Conservation (phyloP, 1,139 yeast species). For the Sugiyamaella xylanicola region DNA sequence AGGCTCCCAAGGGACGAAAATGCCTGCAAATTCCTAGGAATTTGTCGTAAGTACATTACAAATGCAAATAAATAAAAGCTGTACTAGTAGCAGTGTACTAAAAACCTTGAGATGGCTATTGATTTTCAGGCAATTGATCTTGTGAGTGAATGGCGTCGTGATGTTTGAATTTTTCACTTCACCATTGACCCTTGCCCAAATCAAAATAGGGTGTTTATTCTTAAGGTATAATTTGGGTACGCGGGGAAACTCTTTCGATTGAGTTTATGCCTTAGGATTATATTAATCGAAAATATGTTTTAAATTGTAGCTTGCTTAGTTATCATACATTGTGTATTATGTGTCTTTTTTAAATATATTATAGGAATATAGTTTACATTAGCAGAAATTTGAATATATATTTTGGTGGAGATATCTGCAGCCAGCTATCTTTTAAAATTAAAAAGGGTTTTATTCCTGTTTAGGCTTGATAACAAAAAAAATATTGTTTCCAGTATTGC, state of each 20-base stretch:
- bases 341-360: too few species aligned
- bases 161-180: conserved; percentile 15
- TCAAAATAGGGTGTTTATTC: conserved; percentile 5
- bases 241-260: too few species aligned
- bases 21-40: conserved; percentile 1
- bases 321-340: too few species aligned
- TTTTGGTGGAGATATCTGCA: too few species aligned
- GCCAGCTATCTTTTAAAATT: neutral
- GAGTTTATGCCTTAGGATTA: too few species aligned
- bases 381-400: too few species aligned
- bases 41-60: conserved; percentile 8
- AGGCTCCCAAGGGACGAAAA: neutral
- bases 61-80: conserved; percentile 7
- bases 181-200: conserved; percentile 10
- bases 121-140: conserved; percentile 17
- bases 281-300: too few species aligned
- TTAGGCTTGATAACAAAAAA: conserved; percentile 13
- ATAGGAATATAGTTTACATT: too few species aligned
- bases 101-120: neutral
- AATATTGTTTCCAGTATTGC: conserved; percentile 1
- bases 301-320: too few species aligned
- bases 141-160: conserved; percentile 7
- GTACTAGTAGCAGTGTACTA: neutral
- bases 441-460: conserved; percentile 4
- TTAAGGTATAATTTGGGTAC: too few species aligned